Evolutionary conservation across 768 basidiomycete genomes (phyloP).

Genomic region (Lactarius indigo): DNA sequence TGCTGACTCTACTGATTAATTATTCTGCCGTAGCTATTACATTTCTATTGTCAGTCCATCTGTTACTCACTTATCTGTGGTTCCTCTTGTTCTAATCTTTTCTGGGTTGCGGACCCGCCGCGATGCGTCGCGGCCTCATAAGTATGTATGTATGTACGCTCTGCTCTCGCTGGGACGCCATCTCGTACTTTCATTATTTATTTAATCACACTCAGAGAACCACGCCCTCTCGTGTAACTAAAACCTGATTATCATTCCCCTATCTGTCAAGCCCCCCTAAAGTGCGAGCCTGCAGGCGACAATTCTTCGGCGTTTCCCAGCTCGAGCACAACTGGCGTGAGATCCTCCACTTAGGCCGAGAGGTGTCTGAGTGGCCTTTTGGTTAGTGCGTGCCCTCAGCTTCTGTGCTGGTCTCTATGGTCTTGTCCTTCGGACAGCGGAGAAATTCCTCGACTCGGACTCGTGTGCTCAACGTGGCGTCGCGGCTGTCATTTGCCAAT

Average conservation of each 20-base stretch:
- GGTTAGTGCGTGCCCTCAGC: background rate
- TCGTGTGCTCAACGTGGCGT: conserved; percentile 21
- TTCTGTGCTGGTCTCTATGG: conserved; percentile 20
- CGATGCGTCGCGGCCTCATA: conserved; percentile 14
- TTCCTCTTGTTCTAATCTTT: conserved; percentile 16
- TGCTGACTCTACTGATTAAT: conserved; percentile 20
- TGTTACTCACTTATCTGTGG: conserved; percentile 22
- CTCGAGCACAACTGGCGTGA: background rate
- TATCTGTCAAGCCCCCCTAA: conserved; percentile 18
- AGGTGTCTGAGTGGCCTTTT: background rate
- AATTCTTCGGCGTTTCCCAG: background rate
- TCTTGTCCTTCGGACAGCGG: background rate
- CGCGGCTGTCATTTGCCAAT: background rate
- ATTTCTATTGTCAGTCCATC: conserved; percentile 14
- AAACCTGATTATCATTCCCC: conserved; percentile 19
- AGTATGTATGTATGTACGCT: conserved; percentile 26
- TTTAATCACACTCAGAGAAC: conserved; percentile 22
- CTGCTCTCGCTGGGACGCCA: conserved; percentile 21
- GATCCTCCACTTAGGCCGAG: background rate
- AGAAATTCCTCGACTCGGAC: conserved; percentile 17
- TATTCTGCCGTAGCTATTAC: conserved; percentile 22
- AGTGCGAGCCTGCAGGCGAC: background rate
- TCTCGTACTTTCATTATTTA: conserved; percentile 23
- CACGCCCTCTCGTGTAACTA: conserved; percentile 20
- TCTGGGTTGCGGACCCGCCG: conserved; percentile 2